Conservation (phyloP, 495 filamentous ascomycete genomes). For the Penicillium crystallinum region DNA sequence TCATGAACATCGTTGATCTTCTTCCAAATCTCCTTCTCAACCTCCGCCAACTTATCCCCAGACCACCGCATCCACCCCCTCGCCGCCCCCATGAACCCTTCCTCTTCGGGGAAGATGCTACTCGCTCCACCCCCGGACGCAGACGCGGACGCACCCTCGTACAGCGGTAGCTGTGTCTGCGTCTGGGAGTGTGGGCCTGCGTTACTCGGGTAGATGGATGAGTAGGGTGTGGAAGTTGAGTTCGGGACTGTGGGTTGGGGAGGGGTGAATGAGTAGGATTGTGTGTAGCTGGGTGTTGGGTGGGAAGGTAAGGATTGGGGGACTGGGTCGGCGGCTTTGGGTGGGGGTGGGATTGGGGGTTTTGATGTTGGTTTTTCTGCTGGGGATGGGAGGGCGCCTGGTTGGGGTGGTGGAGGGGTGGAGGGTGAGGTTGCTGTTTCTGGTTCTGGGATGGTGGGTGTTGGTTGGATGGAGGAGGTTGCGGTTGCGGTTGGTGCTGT, state of each 20-base stretch:
- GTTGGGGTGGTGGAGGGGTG: conserved; percentile 38
- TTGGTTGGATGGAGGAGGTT: conserved; percentile 2
- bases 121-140: conserved; percentile 13
- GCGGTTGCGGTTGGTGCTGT: conserved; percentile 23
- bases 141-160: conserved; percentile 18
- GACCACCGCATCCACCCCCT: conserved; percentile 58
- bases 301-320: conserved; percentile 9
- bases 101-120: conserved; percentile 30
- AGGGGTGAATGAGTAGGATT: conserved; percentile 15
- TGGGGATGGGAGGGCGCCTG: conserved; percentile 41
- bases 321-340: conserved; percentile 43
- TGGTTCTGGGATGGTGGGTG: conserved; percentile 46
- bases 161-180: conserved; percentile 17
- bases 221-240: conserved; percentile 37
- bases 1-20: conserved; percentile 51
- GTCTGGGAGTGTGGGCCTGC: too few species aligned
- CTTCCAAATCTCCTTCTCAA: conserved; percentile 68
- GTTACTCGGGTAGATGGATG: conserved; percentile 52
- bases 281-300: not conserved
- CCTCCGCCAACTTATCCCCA: conserved; percentile 55
- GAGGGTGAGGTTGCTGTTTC: conserved; percentile 12
- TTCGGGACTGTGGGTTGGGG: conserved; percentile 23
- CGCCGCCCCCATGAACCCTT: conserved; percentile 48
- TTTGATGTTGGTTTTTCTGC: conserved; percentile 2
- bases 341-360: conserved; percentile 46